Base-by-base conservation (phyloP, 179 eudicot genomes). In the Dionaea muscipula region DNA sequence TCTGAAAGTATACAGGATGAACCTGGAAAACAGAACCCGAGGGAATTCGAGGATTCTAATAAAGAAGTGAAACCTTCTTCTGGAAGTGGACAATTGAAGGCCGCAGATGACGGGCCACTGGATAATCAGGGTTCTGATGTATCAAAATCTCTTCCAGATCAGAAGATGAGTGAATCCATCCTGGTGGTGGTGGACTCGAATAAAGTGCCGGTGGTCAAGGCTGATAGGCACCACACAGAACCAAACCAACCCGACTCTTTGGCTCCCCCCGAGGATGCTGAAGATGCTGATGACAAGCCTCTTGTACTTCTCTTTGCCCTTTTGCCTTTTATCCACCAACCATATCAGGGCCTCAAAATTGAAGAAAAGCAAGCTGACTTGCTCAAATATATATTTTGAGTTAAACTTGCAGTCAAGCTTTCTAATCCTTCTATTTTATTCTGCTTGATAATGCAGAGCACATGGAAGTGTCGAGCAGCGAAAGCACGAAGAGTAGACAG, bases 211-310 rank as follows among this genome's bases (percentile, higher is more conserved):
- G 59, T 70, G 14, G 72, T 69, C 38, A 78, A 70, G 53, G 66
- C 53, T 45, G 74, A 64, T 19, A 62, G 55, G 47, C 51, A 53
- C n/a, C 44, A 55, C 23, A 18, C 48, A 21, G 63, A 41, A 11
- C 56, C 58, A 23, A 55, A 48, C 15, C 46, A 38, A 57, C 38
- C 67, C 56, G 71, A 50, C 8, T 37, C 66, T 41, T 35, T 58
- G n/a, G 68, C 59, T 45, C 67, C 59, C 45, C 67, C 73, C 51
- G 75, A 24, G 33, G 74, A 72, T 33, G 54, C 61, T 51, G 94
- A 78, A 22, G 66, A 64, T 63, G 72, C 81, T 17, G 95, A 85
- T 16, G 88, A 85, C 58, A 80, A 75, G 68, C 91, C 93, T 53
- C 84, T 89, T 62, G 97, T 89, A 89, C 27, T 48, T 58, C 9